Percentiles rank a stretch among this genome's conserved stretches.
Conservation (phyloP, 495 filamentous ascomycete species). For the Neurospora sp. region DNA sequence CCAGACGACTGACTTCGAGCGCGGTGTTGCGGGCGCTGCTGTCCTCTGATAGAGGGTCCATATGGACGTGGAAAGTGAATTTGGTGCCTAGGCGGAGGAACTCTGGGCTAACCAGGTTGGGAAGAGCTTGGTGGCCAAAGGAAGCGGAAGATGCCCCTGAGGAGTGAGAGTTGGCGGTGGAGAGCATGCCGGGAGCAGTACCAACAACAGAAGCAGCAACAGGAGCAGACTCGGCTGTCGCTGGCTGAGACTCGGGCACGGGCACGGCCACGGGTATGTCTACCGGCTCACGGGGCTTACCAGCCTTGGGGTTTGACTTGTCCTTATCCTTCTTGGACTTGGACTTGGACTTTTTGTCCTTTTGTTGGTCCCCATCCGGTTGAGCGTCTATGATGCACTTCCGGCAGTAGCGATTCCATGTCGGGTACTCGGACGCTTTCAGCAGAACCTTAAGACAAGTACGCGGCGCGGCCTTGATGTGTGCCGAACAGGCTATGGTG, state of each 20-base stretch:
- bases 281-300: background rate
- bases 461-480: conserved; percentile 19
- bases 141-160: background rate
- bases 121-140: background rate
- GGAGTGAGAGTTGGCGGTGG: background rate
- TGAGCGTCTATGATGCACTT: conserved; percentile 15
- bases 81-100: conserved; percentile 17
- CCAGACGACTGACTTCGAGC: conserved; percentile 21
- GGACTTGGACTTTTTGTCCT: background rate
- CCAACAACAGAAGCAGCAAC: background rate
- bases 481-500: conserved; percentile 19
- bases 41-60: conserved; percentile 6
- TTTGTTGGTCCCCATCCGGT: background rate
- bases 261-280: background rate
- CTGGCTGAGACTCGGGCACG: background rate
- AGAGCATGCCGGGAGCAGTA: background rate
- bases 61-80: conserved; percentile 25
- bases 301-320: background rate
- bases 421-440: conserved; percentile 15
- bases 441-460: conserved; percentile 18
- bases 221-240: background rate
- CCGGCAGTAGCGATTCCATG: conserved; percentile 30
- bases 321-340: background rate
- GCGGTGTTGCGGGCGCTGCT: conserved; percentile 2
- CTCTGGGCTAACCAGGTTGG: background rate